Percentiles rank a stretch among this genome's conserved stretches.
These are phyloP conservation scores for Lactifluus volemus DNA, from an alignment of 768 basidiomycete genomes.

Conservation along the genomic window DNA sequence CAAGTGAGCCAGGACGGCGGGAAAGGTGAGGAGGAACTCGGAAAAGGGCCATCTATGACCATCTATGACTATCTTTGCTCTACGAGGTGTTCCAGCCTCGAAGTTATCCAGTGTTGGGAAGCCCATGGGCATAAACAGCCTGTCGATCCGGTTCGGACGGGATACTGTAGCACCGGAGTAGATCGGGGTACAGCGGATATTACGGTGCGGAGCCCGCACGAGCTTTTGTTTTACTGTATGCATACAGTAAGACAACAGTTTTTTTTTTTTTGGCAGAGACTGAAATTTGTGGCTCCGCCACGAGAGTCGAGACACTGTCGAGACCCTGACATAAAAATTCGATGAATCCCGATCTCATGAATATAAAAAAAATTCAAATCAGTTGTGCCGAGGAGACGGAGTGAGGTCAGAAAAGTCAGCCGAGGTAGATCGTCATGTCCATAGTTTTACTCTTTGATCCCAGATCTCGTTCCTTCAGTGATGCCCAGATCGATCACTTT, in stretches of 20 bases:
- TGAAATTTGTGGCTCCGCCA: not conserved
- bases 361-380: not conserved
- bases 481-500: not conserved
- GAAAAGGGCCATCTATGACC: not conserved
- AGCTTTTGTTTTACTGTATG: too few relatives aligned
- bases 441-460: not conserved
- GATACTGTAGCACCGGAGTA: not conserved
- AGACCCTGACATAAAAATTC: not conserved
- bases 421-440: not conserved
- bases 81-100: not conserved
- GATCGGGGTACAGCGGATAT: not conserved
- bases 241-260: too few relatives aligned
- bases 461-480: not conserved
- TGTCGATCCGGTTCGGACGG: constrained; percentile 12
- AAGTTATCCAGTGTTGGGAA: not conserved
- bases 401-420: not conserved
- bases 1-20: not conserved
- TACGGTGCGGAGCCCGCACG: not conserved
- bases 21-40: not conserved
- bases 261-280: not conserved
- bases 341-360: not conserved
- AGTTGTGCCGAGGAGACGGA: not conserved
- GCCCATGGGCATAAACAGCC: not conserved
- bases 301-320: not conserved
- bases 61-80: not conserved